Evolutionary conservation across 768 basidiomycete species (phyloP), one percentile per base, ranked within the genome.

Genomic region (Mycena metata): DNA sequence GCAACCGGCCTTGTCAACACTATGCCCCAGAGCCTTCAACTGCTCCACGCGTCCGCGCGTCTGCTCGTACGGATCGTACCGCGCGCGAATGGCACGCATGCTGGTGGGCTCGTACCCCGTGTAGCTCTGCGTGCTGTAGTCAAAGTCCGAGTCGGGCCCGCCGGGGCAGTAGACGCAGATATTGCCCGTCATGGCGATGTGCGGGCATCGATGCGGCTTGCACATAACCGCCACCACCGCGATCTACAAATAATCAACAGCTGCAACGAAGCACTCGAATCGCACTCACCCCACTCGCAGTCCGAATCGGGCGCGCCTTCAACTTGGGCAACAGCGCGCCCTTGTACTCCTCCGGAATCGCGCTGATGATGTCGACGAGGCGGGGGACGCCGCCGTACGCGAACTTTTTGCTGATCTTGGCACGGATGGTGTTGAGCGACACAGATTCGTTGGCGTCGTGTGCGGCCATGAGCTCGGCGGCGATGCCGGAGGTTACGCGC

Each of bases 161-260:
- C 98, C 98, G 6, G 98, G 98, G 77, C 98, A 99, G 71, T 79
- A 97, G 91, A 99, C 98, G 81, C 98, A 99, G 64, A 99, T 99
- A 75, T 99, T 99, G 33, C 98, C 98, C 0, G 98, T 99, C 95
- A 99, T 98, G 10, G 98, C 98, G 63, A 99, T 99, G 82, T 99
- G 98, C 5, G 98, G 98, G 84, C 98, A 99, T 60, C 98, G 89
- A 84, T 99, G 98, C 2, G 98, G 98, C 76, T 99, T 99, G 84
- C 96, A 97, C 98, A 99, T 99, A n/a, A 99, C 97, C 11, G 98
- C 98, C 16, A 99, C 98, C 24, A 99, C 97, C 17, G 97, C 98
- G 66, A 99, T 96, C 96, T 97, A 67, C 13, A n/a, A 66, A 5
- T 50, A 64, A 41, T 21, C 30, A 15, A 36, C 41, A 49, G 36